Base-by-base conservation (phyloP, 768 basidiomycete species). In the Calocybe gangraenosa region DNA sequence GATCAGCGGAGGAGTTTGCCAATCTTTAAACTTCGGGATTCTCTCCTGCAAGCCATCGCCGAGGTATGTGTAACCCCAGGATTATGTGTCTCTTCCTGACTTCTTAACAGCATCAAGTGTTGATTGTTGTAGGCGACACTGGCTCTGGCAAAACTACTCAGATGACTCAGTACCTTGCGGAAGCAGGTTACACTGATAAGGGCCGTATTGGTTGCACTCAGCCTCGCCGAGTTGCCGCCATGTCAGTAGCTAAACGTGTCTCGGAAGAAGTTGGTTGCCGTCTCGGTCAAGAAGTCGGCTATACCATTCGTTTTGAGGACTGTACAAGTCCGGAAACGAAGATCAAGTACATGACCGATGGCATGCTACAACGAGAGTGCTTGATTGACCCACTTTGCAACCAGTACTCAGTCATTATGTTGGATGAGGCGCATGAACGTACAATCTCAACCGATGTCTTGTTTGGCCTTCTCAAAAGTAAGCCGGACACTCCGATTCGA, bases 291-390 rank as follows among this genome's bases (percentile, higher is more conserved):
- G 96, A 98, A 64, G 95, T 99, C 50, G 96, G 96, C 6, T 99
- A 99, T 63, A 89, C 89, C 5, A 97, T 99, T 56, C 95, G 96
- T 71, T 99, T 99, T 64, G 96, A 99, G 69, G 96, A 99, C 65
- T 93, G 95, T 66, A 98, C 96, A 5, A 88, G 92, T 59, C 95
- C 96, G 3, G 96, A 99, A 67, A 98, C 96, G 2, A 84, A 88
- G 59, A 99, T 99, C 77, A 99, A 98, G 67, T 99, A 96, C 77
- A 97, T 99, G 96, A 99, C 96, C 58, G 96, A 98, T 60, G 96
- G 96, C 71, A 97, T 99, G 92, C 76, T 99, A 19, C 91, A 97
- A 59, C 81, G 96, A 67, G 96, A 99, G 73, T 92, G 87, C 52
- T 71, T 99, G 42, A 89, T 98, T 59, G 96, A 99, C 59, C 95